Conservation (phyloP, 2,329 filamentous ascomycete species). For the Penicillium palitans region DNA sequence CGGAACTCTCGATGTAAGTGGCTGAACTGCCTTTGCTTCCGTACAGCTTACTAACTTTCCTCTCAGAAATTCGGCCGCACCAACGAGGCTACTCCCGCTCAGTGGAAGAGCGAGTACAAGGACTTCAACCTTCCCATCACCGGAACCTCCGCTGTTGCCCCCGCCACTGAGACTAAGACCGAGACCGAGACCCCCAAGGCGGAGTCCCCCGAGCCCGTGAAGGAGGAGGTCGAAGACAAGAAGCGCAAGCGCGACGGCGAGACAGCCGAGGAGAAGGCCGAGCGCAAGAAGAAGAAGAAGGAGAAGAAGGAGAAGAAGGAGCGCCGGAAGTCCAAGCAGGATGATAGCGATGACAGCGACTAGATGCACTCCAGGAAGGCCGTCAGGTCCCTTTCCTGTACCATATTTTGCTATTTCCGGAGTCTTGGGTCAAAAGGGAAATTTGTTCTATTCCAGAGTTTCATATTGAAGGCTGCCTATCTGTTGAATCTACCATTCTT, state of each 20-base stretch:
- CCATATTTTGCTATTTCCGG: slow-evolving; percentile 41
- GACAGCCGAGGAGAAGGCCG: slow-evolving; percentile 49
- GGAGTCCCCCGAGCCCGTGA: slow-evolving; percentile 29
- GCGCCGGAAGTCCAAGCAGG: slow-evolving; percentile 81
- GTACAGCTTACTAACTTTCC: neutral
- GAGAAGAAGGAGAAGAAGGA: slow-evolving; percentile 59
- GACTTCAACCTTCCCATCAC: slow-evolving; percentile 67
- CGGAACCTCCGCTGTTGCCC: slow-evolving; percentile 48
- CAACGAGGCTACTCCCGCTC: slow-evolving; percentile 89
- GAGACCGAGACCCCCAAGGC: slow-evolving; percentile 16
- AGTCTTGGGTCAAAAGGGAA: slow-evolving; percentile 45
- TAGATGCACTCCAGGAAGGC: slow-evolving; percentile 34
- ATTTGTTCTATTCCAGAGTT: slow-evolving; percentile 30
- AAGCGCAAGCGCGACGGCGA: slow-evolving; percentile 61
- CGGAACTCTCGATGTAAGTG: slow-evolving; percentile 76
- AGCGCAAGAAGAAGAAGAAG: slow-evolving; percentile 55
- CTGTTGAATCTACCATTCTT: slow-evolving; percentile 12
- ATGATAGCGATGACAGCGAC: slow-evolving; percentile 61
- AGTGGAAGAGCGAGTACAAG: slow-evolving; percentile 91
- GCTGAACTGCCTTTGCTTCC: neutral
- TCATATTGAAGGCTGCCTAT: slow-evolving; percentile 25
- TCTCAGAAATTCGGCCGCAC: slow-evolving; percentile 76
- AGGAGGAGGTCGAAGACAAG: slow-evolving; percentile 50
- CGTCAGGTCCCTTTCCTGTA: slow-evolving; percentile 39
- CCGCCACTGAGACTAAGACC: slow-evolving; percentile 32